Evolutionary conservation across 2,329 filamentous ascomycete species (phyloP).

Genomic region (Lasiodiplodia gonubiensis): DNA sequence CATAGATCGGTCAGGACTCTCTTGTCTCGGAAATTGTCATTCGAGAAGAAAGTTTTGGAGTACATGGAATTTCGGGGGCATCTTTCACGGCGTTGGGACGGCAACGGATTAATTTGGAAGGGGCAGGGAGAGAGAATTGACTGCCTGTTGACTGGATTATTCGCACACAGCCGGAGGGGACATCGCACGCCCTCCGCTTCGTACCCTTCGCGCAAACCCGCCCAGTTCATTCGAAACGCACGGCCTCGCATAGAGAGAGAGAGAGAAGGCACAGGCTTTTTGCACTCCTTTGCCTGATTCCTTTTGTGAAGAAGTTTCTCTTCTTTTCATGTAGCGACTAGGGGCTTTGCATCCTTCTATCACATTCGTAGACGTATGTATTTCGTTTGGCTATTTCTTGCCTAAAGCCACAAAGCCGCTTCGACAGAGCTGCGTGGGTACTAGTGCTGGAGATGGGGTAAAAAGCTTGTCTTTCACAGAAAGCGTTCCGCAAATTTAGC

Average conservation of each 20-base stretch:
- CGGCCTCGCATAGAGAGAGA: neutral
- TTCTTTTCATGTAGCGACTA: conserved; percentile 13
- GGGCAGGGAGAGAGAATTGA: neutral
- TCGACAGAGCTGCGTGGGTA: neutral
- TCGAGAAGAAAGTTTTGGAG: conserved; percentile 6
- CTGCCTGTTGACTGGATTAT: conserved; percentile 13
- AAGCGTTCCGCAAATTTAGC: neutral
- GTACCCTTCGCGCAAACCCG: conserved; percentile 1
- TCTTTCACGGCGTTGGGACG: conserved; percentile 12
- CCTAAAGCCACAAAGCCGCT: neutral
- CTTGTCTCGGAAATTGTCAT: neutral
- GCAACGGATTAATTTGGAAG: neutral
- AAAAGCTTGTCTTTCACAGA: neutral
- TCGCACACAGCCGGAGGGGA: neutral
- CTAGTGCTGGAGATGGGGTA: neutral
- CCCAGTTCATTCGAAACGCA: neutral
- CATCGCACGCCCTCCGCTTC: neutral
- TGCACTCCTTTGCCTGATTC: conserved; percentile 3
- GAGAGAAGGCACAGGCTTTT: neutral
- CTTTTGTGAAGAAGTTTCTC: conserved; percentile 1
- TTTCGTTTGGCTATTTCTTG: conserved; percentile 6
- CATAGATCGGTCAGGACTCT: conserved; percentile 8
- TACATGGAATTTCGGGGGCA: conserved; percentile 10
- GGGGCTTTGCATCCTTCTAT: neutral
- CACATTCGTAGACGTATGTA: conserved; percentile 20